Base-by-base conservation (phyloP, 2,329 filamentous ascomycete genomes). In the Fusarium torreyae region DNA sequence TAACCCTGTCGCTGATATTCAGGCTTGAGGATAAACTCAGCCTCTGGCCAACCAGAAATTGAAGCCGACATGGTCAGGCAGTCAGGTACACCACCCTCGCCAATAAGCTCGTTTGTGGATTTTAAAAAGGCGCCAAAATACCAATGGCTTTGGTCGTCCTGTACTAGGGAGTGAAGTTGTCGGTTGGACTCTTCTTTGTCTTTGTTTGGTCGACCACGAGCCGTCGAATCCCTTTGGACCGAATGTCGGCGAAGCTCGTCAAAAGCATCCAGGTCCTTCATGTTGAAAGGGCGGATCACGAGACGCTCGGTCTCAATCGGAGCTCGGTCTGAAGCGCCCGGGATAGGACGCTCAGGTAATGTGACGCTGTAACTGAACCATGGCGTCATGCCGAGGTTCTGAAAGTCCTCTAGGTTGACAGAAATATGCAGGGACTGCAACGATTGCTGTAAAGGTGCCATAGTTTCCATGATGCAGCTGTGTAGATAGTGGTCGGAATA, bases 331-430 rank as follows among this genome's bases (percentile, higher is more conserved):
- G 68, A 60, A 2, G 64, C 17, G 33, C 45, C 24, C 18, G 66
- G 68, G 7, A 70, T 53, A 5, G 63, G 66, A 3, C 48, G 53
- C 50, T 70, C 39, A 17, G 68, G 68, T 18, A 68, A 38, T 13
- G 67, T 70, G 11, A 70, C 68, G 4, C 59, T 58, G 56, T 70
- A 70, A 14, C 63, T 70, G 46, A 70, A 70, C 67, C 67, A 70
- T 18, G 68, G 68, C 24, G 58, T 68, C 59, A 70, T 53, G 34
- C 68, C 68, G 14, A 70, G 22, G 18, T 58, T 51, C 18, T 70
- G 59, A 10, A 57, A 28, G 11, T 70, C 48, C 22, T 68, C 56
- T 31, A 48, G 39, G 8, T 6, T 49, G 9, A 70, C 3, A 4
- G 20, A 53, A 22, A 70, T 33, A 1, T 70, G 18, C 7, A 70